These are phyloP conservation scores for Penicillium sp. DNA, from an alignment of 2,329 filamentous ascomycete species.

Conservation along the genomic window DNA sequence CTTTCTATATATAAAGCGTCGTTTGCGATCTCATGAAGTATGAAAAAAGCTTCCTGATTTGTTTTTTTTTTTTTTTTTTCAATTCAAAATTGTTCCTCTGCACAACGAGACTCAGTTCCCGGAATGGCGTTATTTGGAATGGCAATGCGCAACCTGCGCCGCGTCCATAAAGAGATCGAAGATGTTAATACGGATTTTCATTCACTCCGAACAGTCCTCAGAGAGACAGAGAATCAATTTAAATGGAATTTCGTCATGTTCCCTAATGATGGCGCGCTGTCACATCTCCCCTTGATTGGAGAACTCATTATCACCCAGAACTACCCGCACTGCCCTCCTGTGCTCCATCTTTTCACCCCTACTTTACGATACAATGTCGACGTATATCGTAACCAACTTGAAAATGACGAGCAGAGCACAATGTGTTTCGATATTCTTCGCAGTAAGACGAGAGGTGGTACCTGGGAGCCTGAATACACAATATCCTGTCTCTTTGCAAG, in stretches of 20 bases:
- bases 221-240: slow-evolving; percentile 4
- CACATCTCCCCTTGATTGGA: slow-evolving; percentile 10
- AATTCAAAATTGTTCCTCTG: too few species aligned
- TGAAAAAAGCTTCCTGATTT: too few species aligned
- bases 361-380: slow-evolving; percentile 5
- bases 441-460: not conserved
- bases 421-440: slow-evolving; percentile 13
- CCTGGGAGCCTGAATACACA: slow-evolving; percentile 8
- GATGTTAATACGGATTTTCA: slow-evolving; percentile 12
- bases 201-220: slow-evolving; percentile 11
- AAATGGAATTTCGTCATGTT: slow-evolving; percentile 14
- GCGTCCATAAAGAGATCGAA: slow-evolving; percentile 6
- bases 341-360: slow-evolving; percentile 9
- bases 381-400: not conserved
- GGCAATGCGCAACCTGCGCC: slow-evolving; percentile 1
- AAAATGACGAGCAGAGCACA: slow-evolving; percentile 1
- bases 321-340: slow-evolving; percentile 3
- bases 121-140: not conserved
- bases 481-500: slow-evolving; percentile 12
- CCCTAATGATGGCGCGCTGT: slow-evolving; percentile 10
- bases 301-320: slow-evolving; percentile 7
- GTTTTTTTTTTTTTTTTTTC: too few species aligned
- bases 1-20: not conserved
- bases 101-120: too few species aligned
- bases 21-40: too few species aligned